phyloP scores from a whole-genome alignment of 495 filamentous ascomycete genomes.

The Podospora sp. region DNA sequence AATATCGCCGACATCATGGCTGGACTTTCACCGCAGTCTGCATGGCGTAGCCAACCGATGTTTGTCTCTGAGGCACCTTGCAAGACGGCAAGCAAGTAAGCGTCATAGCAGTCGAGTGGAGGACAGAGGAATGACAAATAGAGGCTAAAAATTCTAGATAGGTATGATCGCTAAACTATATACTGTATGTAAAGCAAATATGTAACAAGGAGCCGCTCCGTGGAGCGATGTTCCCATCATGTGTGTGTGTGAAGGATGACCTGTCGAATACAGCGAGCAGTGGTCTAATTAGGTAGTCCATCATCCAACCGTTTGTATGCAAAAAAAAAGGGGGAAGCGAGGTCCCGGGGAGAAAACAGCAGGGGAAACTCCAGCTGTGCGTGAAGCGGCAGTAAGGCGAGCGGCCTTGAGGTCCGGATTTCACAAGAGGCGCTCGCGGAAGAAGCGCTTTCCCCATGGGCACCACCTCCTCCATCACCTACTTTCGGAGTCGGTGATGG shows the following conservation, averaged over 20 bases:
- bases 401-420: not conserved
- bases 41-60: no score
- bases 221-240: slow-evolving; percentile 2
- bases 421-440: not conserved
- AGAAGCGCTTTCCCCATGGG: not conserved
- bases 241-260: slow-evolving; percentile 12
- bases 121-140: not conserved
- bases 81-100: no score
- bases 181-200: slow-evolving; percentile 24
- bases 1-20: no score
- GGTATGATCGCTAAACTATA: slow-evolving; percentile 19
- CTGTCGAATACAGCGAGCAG: not conserved
- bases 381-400: not conserved
- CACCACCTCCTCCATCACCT: not conserved
- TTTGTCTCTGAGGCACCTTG: no score
- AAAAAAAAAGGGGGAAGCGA: not conserved
- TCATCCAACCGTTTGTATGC: not conserved
- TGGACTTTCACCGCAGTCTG: no score
- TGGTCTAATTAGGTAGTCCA: slow-evolving; percentile 20
- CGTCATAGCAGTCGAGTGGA: not conserved
- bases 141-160: slow-evolving; percentile 13
- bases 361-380: not conserved
- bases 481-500: not conserved
- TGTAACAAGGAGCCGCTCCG: slow-evolving; percentile 23
- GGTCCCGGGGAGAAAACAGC: not conserved